Conservation (phyloP, 2,329 filamentous ascomycete genomes). For the Shiraia sp. region DNA sequence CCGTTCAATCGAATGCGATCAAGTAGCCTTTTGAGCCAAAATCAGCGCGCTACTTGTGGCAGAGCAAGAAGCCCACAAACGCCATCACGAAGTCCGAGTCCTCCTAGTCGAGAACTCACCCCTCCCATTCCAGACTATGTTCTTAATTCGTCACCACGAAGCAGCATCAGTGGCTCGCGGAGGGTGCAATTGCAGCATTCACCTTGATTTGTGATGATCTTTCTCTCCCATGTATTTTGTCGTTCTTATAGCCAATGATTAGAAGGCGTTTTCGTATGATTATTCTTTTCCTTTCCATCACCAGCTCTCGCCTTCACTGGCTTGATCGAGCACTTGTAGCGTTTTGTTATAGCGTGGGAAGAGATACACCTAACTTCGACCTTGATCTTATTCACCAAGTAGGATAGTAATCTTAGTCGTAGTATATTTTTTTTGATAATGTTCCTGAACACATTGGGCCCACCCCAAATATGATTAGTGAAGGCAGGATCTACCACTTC, state of each 20-base stretch:
- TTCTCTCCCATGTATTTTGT: not conserved
- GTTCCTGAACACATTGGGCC: too few species aligned
- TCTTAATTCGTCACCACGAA: slow-evolving; percentile 45
- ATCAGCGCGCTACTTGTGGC: slow-evolving; percentile 27
- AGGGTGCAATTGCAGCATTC: slow-evolving; percentile 34
- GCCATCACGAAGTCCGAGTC: slow-evolving; percentile 37
- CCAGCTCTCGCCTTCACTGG: slow-evolving; percentile 18
- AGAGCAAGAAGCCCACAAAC: slow-evolving; percentile 22
- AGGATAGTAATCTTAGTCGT: slow-evolving; percentile 1
- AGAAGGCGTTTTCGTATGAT: slow-evolving; percentile 1
- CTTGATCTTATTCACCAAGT: slow-evolving; percentile 3
- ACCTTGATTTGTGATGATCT: slow-evolving; percentile 9
- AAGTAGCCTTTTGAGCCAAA: slow-evolving; percentile 31
- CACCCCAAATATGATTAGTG: too few species aligned
- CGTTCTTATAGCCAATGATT: not conserved
- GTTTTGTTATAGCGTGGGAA: slow-evolving; percentile 4
- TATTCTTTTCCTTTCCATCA: slow-evolving; percentile 7
- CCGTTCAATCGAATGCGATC: slow-evolving; percentile 45
- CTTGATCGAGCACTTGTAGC: slow-evolving; percentile 19
- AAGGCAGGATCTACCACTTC: too few species aligned
- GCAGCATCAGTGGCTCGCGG: slow-evolving; percentile 38
- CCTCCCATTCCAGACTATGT: slow-evolving; percentile 51
- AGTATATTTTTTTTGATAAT: slow-evolving; percentile 3
- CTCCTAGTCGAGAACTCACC: slow-evolving; percentile 44
- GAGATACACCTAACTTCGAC: slow-evolving; percentile 11